Base-by-base conservation (phyloP, 208 protist genomes). In the Tritrichomonas foetus region DNA sequence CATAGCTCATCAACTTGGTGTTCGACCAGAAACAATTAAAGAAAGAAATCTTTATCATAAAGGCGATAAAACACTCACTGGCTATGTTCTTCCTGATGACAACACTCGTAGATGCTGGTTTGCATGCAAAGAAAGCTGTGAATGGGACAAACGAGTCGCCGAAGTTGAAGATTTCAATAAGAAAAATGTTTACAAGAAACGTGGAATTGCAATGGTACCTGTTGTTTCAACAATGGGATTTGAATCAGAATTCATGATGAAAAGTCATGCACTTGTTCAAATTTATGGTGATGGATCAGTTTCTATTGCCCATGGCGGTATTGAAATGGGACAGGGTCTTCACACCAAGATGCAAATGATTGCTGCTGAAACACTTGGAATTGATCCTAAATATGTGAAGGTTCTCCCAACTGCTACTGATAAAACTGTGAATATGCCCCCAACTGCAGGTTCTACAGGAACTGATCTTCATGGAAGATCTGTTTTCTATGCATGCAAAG, bases 171-270 rank as follows among this genome's bases (percentile, higher is more conserved):
- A 89, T 25, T 98, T 97, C 94, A 98, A 98, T 94, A 36, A 13
- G 22, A 66, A 95, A 53, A 94, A 98, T 93, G 50, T 94, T 25
- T 98, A 93, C 78, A 93, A 95, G 36, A 98, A 98, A 96, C 95
- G 96, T 47, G 97, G 97, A 55, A 94, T 98, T 25, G 95, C 95
- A 0, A 66, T 96, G 33, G 93, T 97, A 27, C 96, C 96, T 36
- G 95, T 95, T 30, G 97, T 97, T 93, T 98, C 96, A 94, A 97
- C 96, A 94, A 96, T 98, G 69, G 94, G 94, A 27, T 97, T 97
- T 92, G 95, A 94, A 14, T 75, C 94, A 16, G 95, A 94, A 64
- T 97, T 96, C 61, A 94, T 97, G 94, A 97, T 94, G 78, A 93
- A 96, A 47, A 94, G 94, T 5, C 69, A 94, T 2, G 95, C 96